Evolutionary conservation across 73 alveolate species (phyloP).

Genomic region (Symbiodinium pilosum): DNA sequence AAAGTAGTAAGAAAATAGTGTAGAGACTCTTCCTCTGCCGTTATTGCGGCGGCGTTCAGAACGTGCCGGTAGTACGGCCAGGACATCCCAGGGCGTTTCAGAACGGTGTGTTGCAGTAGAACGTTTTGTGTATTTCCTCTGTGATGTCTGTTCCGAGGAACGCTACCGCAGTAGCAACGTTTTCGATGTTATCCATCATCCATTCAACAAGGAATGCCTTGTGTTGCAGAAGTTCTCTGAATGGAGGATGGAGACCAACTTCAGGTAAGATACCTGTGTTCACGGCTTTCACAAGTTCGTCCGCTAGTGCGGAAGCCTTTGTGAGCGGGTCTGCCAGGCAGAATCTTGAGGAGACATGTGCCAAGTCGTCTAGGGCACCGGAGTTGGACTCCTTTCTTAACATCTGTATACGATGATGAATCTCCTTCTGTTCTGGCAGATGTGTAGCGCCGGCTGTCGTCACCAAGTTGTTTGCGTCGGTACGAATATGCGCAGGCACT

Average conservation of each 20-base stretch:
- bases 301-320: not conserved
- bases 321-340: slow-evolving; percentile 11
- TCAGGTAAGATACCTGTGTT: not conserved
- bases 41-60: too few relatives aligned
- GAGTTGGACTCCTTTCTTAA: not conserved
- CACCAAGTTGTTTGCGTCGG: slow-evolving; percentile 35
- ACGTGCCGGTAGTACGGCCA: too few relatives aligned
- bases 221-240: not conserved
- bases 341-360: not conserved
- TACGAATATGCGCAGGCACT: not conserved
- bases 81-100: too few relatives aligned
- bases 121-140: too few relatives aligned
- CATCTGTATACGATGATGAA: too few relatives aligned
- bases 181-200: not conserved
- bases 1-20: too few relatives aligned
- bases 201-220: not conserved
- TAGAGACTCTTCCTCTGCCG: too few relatives aligned
- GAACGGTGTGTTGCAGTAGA: too few relatives aligned
- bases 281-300: not conserved
- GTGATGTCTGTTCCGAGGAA: not conserved
- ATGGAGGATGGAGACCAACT: not conserved
- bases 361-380: not conserved
- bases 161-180: not conserved
- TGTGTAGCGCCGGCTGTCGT: slow-evolving; percentile 4
- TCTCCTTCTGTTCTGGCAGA: slow-evolving; percentile 21